Evolutionary conservation across 495 filamentous ascomycete genomes (phyloP).

Genomic region (Aspergillus incahuasiensis): DNA sequence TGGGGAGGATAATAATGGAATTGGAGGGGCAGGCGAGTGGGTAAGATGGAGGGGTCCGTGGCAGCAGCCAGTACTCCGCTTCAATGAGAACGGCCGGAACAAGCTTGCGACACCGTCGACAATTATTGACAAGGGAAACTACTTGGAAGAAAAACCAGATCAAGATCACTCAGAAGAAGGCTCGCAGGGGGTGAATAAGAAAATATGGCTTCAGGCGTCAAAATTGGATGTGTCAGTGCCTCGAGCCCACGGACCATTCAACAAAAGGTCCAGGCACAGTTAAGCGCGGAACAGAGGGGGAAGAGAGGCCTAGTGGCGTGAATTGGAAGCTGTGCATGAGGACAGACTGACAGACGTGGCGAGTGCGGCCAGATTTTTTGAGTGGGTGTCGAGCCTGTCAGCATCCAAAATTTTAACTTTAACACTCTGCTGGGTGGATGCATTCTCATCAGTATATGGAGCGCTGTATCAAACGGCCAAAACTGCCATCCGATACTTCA

Average conservation of each 20-base stretch:
- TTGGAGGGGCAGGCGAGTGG: background rate
- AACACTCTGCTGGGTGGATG: background rate
- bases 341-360: constrained; percentile 6
- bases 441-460: background rate
- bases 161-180: background rate
- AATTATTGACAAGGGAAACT: background rate
- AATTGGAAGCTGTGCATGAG: background rate
- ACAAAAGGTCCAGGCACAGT: background rate
- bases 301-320: background rate
- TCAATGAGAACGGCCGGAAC: background rate
- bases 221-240: background rate
- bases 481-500: background rate
- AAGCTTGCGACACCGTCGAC: background rate
- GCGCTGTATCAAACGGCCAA: background rate
- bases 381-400: background rate
- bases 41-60: background rate
- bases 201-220: constrained; percentile 2
- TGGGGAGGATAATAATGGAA: background rate
- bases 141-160: background rate
- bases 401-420: background rate
- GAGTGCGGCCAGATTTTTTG: background rate
- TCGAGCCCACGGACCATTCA: background rate
- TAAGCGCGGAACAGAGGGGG: background rate
- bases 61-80: background rate
- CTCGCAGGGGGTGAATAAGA: background rate